Conservation (phyloP, 352 stramenopile species). For the Phytophthora tubulina region DNA sequence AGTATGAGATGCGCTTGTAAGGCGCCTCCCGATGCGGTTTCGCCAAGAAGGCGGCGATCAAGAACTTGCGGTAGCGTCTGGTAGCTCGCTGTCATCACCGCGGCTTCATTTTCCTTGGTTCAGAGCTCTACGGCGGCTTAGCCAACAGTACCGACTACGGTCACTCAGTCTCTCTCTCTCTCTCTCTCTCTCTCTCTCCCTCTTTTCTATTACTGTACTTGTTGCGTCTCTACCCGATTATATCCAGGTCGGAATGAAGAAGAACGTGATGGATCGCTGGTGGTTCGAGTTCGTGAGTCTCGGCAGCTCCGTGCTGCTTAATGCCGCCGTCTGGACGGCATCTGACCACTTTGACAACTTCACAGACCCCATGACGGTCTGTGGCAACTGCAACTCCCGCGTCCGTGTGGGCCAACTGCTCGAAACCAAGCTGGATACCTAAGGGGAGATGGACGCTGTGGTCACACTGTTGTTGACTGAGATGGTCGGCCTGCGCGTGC, state of each 20-base stretch:
- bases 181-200: conserved; percentile 41
- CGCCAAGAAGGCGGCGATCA: conserved; percentile 42
- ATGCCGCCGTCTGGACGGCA: conserved; percentile 94
- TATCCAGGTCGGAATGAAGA: conserved; percentile 93
- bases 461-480: conserved; percentile 60
- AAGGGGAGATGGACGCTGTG: conserved; percentile 59
- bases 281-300: conserved; percentile 97
- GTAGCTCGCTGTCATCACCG: conserved; percentile 89
- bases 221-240: too few relatives aligned
- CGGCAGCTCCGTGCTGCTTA: conserved; percentile 96
- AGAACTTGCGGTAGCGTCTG: conserved; percentile 76
- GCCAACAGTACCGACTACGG: conserved; percentile 99
- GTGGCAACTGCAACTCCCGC: conserved; percentile 92
- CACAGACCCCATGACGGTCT: conserved; percentile 98
- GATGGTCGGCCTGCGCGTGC: conserved; percentile 64
- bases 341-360: conserved; percentile 98
- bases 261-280: conserved; percentile 98
- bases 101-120: conserved; percentile 95
- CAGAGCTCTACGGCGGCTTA: conserved; percentile 98
- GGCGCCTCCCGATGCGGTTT: conserved; percentile 40
- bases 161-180: conserved; percentile 21
- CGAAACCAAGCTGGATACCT: conserved; percentile 52
- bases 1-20: too few relatives aligned
- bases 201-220: conserved; percentile 15
- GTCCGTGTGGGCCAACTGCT: conserved; percentile 82